Percentiles rank a stretch among this genome's conserved stretches.
phyloP scores from a whole-genome alignment of 345 rosid genomes.

The Clausena lansium region DNA sequence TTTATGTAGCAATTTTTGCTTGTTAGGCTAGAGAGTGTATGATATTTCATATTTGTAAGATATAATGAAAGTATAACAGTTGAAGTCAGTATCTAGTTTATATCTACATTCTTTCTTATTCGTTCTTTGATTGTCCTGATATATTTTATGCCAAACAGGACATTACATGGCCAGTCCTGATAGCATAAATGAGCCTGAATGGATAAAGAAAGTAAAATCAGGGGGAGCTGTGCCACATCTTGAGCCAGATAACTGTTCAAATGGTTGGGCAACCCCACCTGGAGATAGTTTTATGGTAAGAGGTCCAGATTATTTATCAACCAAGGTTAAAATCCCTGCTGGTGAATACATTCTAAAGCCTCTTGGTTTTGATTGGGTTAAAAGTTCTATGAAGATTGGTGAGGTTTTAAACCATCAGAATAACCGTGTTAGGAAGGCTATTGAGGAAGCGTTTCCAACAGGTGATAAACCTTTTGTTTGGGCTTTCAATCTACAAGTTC shows the following conservation, averaged over 20 bases:
- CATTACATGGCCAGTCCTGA: conserved; percentile 44
- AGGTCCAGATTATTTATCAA: conserved; percentile 78
- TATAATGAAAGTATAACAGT: not conserved
- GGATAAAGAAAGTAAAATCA: conserved; percentile 69
- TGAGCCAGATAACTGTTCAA: conserved; percentile 56
- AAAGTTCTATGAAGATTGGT: conserved; percentile 56
- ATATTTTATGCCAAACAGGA: conserved; percentile 18
- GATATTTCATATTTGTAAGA: not conserved
- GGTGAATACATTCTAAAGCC: conserved; percentile 73
- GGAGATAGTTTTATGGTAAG: conserved; percentile 77
- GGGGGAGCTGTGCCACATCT: conserved; percentile 81
- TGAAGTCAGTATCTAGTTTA: not conserved
- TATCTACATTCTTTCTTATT: not conserved
- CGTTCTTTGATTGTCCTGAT: conserved; percentile 3
- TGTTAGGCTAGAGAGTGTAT: not conserved
- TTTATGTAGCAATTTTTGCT: not conserved
- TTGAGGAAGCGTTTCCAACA: conserved; percentile 51
- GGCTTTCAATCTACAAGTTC: conserved; percentile 95
- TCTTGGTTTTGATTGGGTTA: conserved; percentile 89
- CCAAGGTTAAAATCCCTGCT: conserved; percentile 71
- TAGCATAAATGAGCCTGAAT: conserved; percentile 46
- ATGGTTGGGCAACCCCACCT: conserved; percentile 87
- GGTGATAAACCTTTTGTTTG: conserved; percentile 78
- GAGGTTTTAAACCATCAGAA: conserved; percentile 55
- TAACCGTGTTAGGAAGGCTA: conserved; percentile 59